A percentile compares a stretch with the other conserved stretches of the same genome.
These are phyloP conservation scores for Sequoia sempervirens DNA, from an alignment of 75 land plant species.

Conservation along the genomic window DNA sequence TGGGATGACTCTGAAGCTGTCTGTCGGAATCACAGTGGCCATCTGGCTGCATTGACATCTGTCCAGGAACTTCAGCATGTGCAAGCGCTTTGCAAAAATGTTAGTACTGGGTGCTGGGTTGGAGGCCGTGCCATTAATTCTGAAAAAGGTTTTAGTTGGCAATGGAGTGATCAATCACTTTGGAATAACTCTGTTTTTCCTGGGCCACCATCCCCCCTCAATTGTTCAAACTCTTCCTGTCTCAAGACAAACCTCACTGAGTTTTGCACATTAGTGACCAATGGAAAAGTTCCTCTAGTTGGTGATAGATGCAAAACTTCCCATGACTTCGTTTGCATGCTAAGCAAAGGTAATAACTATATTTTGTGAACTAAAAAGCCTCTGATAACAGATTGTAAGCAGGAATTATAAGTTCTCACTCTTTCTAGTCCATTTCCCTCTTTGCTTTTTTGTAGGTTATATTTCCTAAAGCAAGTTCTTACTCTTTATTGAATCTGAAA, in stretches of 20 bases:
- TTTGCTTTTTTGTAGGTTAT: background rate
- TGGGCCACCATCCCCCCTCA: conserved; percentile 18
- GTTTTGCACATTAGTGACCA: conserved; percentile 48
- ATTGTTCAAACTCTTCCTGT: conserved; percentile 45
- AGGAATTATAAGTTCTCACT: background rate
- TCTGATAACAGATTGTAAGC: background rate
- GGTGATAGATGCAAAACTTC: conserved; percentile 56
- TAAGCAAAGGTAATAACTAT: conserved; percentile 45
- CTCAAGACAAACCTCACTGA: conserved; percentile 12
- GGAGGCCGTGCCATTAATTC: conserved; percentile 53
- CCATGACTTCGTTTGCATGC: conserved; percentile 61
- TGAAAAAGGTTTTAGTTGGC: conserved; percentile 45
- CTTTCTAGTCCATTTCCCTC: background rate
- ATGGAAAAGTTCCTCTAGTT: conserved; percentile 28
- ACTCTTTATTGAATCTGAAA: background rate
- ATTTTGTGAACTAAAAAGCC: background rate
- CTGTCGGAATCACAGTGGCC: conserved; percentile 48
- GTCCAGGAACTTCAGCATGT: conserved; percentile 41
- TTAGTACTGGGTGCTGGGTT: conserved; percentile 68
- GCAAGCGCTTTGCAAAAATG: conserved; percentile 43
- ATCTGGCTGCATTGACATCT: conserved; percentile 63
- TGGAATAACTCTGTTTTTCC: conserved; percentile 55
- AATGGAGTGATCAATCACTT: conserved; percentile 65
- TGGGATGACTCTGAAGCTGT: conserved; percentile 65
- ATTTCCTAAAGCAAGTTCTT: background rate